A percentile compares a stretch with the other conserved stretches of the same genome.
phyloP scores from a whole-genome alignment of 371 early-diverging fungal genomes.

The Syncephalastrum sp. region DNA sequence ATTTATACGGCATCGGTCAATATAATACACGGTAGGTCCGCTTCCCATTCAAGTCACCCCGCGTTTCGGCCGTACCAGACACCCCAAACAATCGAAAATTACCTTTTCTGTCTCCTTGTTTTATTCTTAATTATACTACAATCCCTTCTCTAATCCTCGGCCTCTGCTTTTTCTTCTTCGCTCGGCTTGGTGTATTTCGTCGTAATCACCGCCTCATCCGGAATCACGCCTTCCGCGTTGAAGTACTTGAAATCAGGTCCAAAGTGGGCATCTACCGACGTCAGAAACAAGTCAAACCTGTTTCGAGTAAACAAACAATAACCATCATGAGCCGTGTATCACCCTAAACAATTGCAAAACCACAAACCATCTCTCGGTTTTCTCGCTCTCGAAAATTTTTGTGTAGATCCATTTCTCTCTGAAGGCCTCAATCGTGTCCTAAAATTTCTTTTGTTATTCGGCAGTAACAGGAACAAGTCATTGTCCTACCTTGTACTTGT shows the following conservation, averaged over 20 bases:
- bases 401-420: slow-evolving; percentile 80
- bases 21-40: no score
- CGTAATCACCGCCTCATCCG: slow-evolving; percentile 24
- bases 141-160: no score
- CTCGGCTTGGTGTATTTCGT: slow-evolving; percentile 10
- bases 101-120: no score
- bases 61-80: no score
- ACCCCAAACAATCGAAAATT: no score
- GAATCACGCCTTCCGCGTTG: slow-evolving; percentile 37
- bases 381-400: slow-evolving; percentile 74
- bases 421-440: slow-evolving; percentile 77
- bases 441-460: slow-evolving; percentile 3
- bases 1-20: no score
- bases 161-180: no score
- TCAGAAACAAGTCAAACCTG: slow-evolving; percentile 76
- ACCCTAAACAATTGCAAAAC: neutral
- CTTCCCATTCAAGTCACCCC: no score
- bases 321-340: neutral
- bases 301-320: neutral
- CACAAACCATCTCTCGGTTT: slow-evolving; percentile 23
- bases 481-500: slow-evolving; percentile 35
- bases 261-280: slow-evolving; percentile 58
- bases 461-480: neutral
- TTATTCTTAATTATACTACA: no score
- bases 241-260: slow-evolving; percentile 42